Evolutionary conservation across 2,329 filamentous ascomycete genomes (phyloP).

Genomic region (Dactylellina cionopaga): DNA sequence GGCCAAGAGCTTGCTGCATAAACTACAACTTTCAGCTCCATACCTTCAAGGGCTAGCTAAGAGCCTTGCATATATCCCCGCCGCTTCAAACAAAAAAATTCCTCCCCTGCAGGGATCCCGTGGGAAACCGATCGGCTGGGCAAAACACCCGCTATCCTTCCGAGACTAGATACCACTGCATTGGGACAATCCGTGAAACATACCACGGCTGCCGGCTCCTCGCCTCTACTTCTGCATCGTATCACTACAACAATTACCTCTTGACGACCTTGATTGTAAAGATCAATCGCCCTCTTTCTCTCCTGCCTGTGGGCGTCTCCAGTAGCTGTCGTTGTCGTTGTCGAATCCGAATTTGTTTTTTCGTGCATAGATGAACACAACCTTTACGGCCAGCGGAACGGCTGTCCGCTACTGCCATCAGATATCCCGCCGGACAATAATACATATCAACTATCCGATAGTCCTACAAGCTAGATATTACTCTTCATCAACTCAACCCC

Average conservation of each 20-base stretch:
- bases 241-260: background rate
- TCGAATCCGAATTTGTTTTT: background rate
- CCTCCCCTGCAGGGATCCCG: constrained; percentile 22
- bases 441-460: background rate
- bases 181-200: constrained; percentile 26
- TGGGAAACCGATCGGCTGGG: constrained; percentile 1
- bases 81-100: too few relatives aligned
- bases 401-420: constrained; percentile 13
- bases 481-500: constrained; percentile 27
- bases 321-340: background rate
- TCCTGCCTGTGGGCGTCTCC: background rate
- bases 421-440: constrained; percentile 14
- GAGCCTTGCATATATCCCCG: constrained; percentile 16
- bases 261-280: background rate
- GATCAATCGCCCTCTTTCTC: background rate
- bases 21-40: background rate
- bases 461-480: background rate
- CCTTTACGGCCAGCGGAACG: constrained; percentile 24
- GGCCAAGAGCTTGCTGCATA: constrained; percentile 12
- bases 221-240: background rate
- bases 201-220: background rate
- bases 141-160: background rate
- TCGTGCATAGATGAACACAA: constrained; percentile 30
- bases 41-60: background rate
- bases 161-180: constrained; percentile 4